A percentile compares a stretch with the other conserved stretches of the same genome.
Evolutionary conservation across 805 yeast species (phyloP).

Genomic region (Tetrapisispora namnaoensis): DNA sequence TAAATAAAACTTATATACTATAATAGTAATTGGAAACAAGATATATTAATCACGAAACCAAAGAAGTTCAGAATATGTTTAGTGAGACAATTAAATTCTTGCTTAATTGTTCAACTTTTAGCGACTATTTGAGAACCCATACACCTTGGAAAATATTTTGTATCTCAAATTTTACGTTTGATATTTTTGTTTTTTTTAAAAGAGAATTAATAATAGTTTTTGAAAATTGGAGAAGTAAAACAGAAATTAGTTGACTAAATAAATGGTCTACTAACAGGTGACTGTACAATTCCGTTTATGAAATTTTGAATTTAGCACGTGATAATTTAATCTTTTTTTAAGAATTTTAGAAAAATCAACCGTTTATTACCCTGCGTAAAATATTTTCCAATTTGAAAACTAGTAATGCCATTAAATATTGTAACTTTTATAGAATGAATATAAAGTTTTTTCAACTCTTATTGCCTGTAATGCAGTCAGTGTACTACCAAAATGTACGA

Average conservation of each 20-base stretch:
- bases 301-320: background rate
- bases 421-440: too few species aligned
- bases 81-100: too few species aligned
- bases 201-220: background rate
- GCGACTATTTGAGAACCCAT: background rate
- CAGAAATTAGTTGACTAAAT: background rate
- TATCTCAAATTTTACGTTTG: background rate
- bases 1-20: background rate
- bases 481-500: too few species aligned
- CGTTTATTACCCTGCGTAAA: too few species aligned
- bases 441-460: too few species aligned
- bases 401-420: too few species aligned
- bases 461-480: too few species aligned
- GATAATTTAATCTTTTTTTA: too few species aligned
- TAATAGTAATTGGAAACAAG: background rate
- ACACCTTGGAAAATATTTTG: background rate
- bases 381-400: too few species aligned
- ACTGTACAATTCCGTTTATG: background rate
- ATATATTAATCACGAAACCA: background rate
- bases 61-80: too few species aligned
- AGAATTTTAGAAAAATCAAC: too few species aligned
- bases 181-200: background rate
- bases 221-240: background rate
- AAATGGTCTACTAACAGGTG: background rate
- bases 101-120: background rate